Evolutionary conservation across 1,139 yeast species (phyloP).

Genomic region (Geotrichum fermentans): DNA sequence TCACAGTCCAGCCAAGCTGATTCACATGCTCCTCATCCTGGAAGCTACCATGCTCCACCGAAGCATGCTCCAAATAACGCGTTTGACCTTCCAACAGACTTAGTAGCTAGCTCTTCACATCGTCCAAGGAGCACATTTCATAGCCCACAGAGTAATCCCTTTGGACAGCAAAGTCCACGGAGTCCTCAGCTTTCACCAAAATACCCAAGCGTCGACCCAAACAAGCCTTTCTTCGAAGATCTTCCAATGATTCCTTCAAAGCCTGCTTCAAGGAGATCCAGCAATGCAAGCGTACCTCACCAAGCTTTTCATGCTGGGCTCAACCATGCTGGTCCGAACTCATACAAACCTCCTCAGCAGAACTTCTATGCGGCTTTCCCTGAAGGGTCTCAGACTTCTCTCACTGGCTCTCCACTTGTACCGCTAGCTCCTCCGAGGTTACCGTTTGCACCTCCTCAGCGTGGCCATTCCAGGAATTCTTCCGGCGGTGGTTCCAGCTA

Average conservation of each 20-base stretch:
- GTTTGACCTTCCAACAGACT: slow-evolving; percentile 69
- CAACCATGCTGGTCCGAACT: neutral
- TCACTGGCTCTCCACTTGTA: neutral
- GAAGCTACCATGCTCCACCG: neutral
- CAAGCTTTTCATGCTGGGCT: slow-evolving; percentile 17
- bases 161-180: too few species aligned
- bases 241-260: slow-evolving; percentile 39
- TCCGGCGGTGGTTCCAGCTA: slow-evolving; percentile 2
- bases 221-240: slow-evolving; percentile 52
- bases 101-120: slow-evolving; percentile 38
- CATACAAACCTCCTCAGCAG: neutral
- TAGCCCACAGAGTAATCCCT: neutral
- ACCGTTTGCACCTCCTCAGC: slow-evolving; percentile 23
- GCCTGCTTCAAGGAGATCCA: slow-evolving; percentile 22
- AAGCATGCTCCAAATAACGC: slow-evolving; percentile 25
- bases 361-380: too few species aligned
- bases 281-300: slow-evolving; percentile 14
- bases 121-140: slow-evolving; percentile 7
- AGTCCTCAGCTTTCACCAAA: too few species aligned
- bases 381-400: slow-evolving; percentile 1
- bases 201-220: slow-evolving; percentile 16
- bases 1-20: neutral
- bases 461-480: slow-evolving; percentile 12
- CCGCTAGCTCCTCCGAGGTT: slow-evolving; percentile 20
- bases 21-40: neutral